Percentiles rank a stretch among this genome's conserved stretches.
Evolutionary conservation across 352 stramenopile genomes (phyloP).

Genomic region (Globisporangium cystogenes): DNA sequence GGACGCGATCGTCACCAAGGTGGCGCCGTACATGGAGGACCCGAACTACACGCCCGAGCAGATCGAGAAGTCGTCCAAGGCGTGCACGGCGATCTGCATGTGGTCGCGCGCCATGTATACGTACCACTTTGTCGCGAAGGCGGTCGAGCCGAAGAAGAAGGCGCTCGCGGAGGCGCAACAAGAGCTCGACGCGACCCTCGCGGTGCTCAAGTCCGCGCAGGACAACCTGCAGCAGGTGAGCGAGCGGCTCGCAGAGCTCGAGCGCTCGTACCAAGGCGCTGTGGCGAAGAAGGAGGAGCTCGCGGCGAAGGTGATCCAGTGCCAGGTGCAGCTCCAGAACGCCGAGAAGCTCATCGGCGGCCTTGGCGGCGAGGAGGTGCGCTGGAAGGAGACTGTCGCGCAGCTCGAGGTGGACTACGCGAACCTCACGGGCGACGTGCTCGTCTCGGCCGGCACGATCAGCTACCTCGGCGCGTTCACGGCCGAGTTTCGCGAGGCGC

Average conservation of each 20-base stretch:
- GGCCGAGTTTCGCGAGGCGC: slow-evolving; percentile 71
- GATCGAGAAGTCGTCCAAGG: slow-evolving; percentile 92
- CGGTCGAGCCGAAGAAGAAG: slow-evolving; percentile 75
- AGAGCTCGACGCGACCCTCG: slow-evolving; percentile 50
- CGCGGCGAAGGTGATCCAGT: slow-evolving; percentile 84
- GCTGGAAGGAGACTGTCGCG: slow-evolving; percentile 80
- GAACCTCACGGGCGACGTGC: slow-evolving; percentile 80
- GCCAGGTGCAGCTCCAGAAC: slow-evolving; percentile 86
- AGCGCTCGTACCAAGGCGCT: slow-evolving; percentile 79
- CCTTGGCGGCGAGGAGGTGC: slow-evolving; percentile 76
- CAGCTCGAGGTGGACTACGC: slow-evolving; percentile 71
- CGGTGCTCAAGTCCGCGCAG: slow-evolving; percentile 43
- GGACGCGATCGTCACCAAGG: slow-evolving; percentile 81
- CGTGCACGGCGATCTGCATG: slow-evolving; percentile 90
- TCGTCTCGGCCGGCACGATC: slow-evolving; percentile 84
- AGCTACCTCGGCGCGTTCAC: slow-evolving; percentile 87
- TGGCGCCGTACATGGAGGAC: slow-evolving; percentile 83
- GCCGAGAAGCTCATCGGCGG: slow-evolving; percentile 82
- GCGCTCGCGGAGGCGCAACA: slow-evolving; percentile 47
- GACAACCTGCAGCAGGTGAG: slow-evolving; percentile 79
- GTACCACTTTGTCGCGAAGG: slow-evolving; percentile 82
- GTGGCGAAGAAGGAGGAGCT: slow-evolving; percentile 91
- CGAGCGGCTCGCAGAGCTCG: slow-evolving; percentile 77
- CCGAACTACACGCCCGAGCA: slow-evolving; percentile 87
- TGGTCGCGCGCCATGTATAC: slow-evolving; percentile 83